Conservation (phyloP, 129 eudicot species). For the Sambucus nigra region DNA sequence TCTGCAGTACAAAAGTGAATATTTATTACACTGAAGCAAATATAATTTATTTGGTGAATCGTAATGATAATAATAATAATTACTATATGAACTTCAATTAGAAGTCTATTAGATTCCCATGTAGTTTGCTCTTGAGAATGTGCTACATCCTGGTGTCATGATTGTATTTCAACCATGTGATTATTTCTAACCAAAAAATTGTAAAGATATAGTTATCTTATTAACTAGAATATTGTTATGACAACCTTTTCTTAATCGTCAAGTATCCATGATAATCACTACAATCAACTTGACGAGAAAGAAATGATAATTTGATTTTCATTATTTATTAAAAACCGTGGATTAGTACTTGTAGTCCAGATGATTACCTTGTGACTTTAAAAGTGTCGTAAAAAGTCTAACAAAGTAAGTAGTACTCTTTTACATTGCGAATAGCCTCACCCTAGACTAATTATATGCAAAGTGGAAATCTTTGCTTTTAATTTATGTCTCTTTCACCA, state of each 20-base stretch:
- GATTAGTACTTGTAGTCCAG: background rate
- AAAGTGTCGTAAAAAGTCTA: too few relatives aligned
- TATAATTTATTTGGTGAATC: too few relatives aligned
- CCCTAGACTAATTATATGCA: slow-evolving; percentile 6
- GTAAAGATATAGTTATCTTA: slow-evolving; percentile 6
- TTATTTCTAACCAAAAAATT: background rate
- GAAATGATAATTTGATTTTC: background rate
- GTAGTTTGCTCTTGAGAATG: background rate
- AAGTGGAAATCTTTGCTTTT: background rate
- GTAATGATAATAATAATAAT: background rate
- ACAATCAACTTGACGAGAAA: slow-evolving; percentile 4
- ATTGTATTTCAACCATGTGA: background rate
- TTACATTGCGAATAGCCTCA: too few relatives aligned
- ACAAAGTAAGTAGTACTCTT: too few relatives aligned
- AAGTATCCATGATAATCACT: slow-evolving; percentile 23
- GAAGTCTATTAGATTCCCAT: background rate
- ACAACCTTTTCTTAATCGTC: slow-evolving; percentile 13
- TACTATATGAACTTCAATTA: background rate
- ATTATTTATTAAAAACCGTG: background rate
- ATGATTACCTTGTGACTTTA: too few relatives aligned
- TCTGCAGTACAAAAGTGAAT: slow-evolving; percentile 35
- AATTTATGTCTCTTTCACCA: background rate
- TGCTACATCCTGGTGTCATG: slow-evolving; percentile 1
- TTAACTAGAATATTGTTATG: background rate
- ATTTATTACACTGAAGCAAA: background rate